These are phyloP conservation scores for Blastocystis sp. DNA, from an alignment of 352 stramenopile species.

Conservation along the genomic window DNA sequence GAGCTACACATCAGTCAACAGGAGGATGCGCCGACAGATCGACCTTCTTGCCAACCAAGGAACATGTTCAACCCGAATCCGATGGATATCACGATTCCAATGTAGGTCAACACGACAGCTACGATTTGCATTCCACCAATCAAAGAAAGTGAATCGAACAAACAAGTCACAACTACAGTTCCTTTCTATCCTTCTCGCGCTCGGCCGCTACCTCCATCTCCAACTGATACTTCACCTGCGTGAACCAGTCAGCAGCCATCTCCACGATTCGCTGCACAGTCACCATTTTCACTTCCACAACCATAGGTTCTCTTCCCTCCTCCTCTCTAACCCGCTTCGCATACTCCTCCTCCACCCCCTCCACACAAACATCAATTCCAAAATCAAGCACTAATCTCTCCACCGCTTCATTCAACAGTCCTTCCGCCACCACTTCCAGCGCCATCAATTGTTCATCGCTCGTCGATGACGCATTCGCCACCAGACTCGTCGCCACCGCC, in stretches of 20 bases:
- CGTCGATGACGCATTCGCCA: too few species aligned
- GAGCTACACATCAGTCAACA: too few species aligned
- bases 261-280: conserved; percentile 6
- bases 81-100: too few species aligned
- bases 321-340: not conserved
- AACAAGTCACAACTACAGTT: not conserved
- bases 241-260: not conserved
- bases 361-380: not conserved
- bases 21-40: too few species aligned
- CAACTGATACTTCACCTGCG: conserved; percentile 4
- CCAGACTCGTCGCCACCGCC: too few species aligned
- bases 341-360: conserved; percentile 11
- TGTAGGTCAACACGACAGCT: too few species aligned
- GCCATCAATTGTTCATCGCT: too few species aligned
- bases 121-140: too few species aligned
- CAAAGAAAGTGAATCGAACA: too few species aligned
- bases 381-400: conserved; percentile 1
- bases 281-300: conserved; percentile 31
- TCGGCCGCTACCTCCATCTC: not conserved
- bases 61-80: too few species aligned
- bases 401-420: not conserved
- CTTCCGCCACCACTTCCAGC: not conserved
- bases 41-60: too few species aligned
- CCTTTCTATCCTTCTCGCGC: not conserved
- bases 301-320: not conserved